phyloP scores from a whole-genome alignment of 768 basidiomycete genomes.

The Amanita brunnescens region DNA sequence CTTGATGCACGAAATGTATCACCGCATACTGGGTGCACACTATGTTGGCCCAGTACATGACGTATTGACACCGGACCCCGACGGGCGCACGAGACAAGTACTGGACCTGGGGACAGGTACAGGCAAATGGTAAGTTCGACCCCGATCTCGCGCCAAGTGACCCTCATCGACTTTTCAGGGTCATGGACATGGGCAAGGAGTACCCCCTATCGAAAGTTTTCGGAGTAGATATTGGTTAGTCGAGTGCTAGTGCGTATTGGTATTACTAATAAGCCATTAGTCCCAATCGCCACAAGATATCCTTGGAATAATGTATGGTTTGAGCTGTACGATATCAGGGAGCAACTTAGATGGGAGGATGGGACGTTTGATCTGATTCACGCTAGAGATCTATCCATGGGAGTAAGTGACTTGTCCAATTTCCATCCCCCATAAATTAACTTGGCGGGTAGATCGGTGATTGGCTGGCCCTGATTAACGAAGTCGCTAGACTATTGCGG shows the following conservation, averaged over 20 bases:
- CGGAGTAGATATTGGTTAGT: conserved; percentile 71
- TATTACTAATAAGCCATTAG: conserved; percentile 26
- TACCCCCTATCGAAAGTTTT: conserved; percentile 60
- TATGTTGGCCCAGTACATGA: conserved; percentile 54
- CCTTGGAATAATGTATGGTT: conserved; percentile 55
- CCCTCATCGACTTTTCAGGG: conserved; percentile 33
- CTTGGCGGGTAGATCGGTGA: conserved; percentile 37
- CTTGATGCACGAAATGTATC: conserved; percentile 39
- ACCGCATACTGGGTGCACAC: conserved; percentile 42
- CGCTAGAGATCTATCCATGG: conserved; percentile 49
- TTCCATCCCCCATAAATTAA: background rate
- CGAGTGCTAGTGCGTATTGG: conserved; percentile 7
- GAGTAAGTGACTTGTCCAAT: conserved; percentile 32
- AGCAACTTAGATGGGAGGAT: conserved; percentile 39
- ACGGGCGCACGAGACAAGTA: conserved; percentile 37
- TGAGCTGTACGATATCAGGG: conserved; percentile 57
- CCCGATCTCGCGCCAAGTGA: conserved; percentile 13
- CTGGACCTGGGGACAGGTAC: conserved; percentile 75
- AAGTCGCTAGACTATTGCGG: conserved; percentile 56
- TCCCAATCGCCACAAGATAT: conserved; percentile 62
- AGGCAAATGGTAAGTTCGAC: conserved; percentile 52
- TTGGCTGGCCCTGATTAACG: conserved; percentile 43
- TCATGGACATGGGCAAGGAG: conserved; percentile 60
- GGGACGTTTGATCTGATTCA: conserved; percentile 62
- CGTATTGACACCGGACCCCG: conserved; percentile 32